Percentiles rank a stretch among this genome's conserved stretches.
phyloP scores from a whole-genome alignment of 1,139 yeast species.

The Chernovozyma sophiae-reginae region DNA sequence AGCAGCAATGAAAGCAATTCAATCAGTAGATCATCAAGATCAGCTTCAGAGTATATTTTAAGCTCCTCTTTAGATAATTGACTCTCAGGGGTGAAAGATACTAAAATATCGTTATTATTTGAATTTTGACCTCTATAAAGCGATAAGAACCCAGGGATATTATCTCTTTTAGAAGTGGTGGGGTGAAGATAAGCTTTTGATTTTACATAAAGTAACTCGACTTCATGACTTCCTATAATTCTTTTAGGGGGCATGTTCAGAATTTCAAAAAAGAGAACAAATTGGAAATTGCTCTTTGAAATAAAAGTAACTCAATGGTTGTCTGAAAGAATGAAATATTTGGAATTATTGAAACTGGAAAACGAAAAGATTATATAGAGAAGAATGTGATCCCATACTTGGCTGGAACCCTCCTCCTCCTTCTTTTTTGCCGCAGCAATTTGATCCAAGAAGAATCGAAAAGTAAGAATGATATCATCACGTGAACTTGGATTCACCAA shows the following conservation, averaged over 20 bases:
- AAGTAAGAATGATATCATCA: too few relatives aligned
- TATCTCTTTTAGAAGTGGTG: conserved; percentile 65
- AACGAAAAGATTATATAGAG: too few relatives aligned
- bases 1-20: conserved; percentile 8
- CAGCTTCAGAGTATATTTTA: conserved; percentile 49
- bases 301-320: too few relatives aligned
- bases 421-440: too few relatives aligned
- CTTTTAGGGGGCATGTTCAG: conserved; percentile 4
- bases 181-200: conserved; percentile 83
- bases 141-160: conserved; percentile 71
- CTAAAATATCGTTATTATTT: conserved; percentile 52
- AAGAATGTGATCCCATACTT: too few relatives aligned
- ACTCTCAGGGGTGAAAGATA: conserved; percentile 77
- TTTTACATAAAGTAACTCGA: conserved; percentile 50
- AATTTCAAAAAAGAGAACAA: neutral
- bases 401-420: too few relatives aligned
- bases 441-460: too few relatives aligned
- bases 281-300: too few relatives aligned
- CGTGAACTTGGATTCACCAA: too few relatives aligned
- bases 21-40: conserved; percentile 30
- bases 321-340: too few relatives aligned
- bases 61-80: conserved; percentile 46
- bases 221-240: conserved; percentile 18
- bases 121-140: conserved; percentile 51
- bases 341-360: too few relatives aligned